Evolutionary conservation across 2,329 filamentous ascomycete species (phyloP), one percentile per base, ranked within the genome.

Genomic region (Fusarium cicatricum): DNA sequence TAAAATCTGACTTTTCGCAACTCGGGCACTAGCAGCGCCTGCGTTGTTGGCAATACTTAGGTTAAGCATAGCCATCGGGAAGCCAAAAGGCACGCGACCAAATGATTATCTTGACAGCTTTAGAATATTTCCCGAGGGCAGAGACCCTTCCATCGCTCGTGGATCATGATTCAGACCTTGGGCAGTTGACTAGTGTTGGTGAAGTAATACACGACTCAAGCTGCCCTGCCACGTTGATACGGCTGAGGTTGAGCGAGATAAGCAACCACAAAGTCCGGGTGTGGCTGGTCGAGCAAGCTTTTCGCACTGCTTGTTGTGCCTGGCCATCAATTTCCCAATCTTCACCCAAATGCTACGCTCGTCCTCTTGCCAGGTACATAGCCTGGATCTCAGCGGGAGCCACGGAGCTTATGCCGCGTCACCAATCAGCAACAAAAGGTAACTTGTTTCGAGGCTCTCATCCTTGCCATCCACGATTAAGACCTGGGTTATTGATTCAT

Each of bases 371-470:
- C 28, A 16, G 31, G 60, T 38, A 41, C 36, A 59, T n/a, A n/a
- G n/a, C n/a, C n/a, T n/a, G n/a, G n/a, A n/a, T 57, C 56, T 54
- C 32, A 37, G 39, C 51, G 62, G 64, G 41, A 55, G 46, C 42
- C 32, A 58, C 60, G 61, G 61, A 40, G 44, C 34, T 44, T 39
- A 52, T 57, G 56, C 65, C 65, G 64, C 49, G 52, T 62, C 52
- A 44, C 65, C 65, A 68, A 68, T 60, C 44, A 68, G 42, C 43
- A 42, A 23, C 44, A 33, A 21, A 34, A 45, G n/a, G 14, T 11
- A 37, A 26, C 51, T 60, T 29, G 34, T 31, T 33, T 49, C 38
- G 26, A 61, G 38, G 42, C 50, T 58, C 41, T 31, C 14, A 57
- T 51, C 48, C 64, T 46, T 67, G 62, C 40, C 45, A 46, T 43